A percentile compares a stretch with the other conserved stretches of the same genome.
Conservation (phyloP, 129 eudicot genomes). For the Rutidosis leptorrhynchoides region DNA sequence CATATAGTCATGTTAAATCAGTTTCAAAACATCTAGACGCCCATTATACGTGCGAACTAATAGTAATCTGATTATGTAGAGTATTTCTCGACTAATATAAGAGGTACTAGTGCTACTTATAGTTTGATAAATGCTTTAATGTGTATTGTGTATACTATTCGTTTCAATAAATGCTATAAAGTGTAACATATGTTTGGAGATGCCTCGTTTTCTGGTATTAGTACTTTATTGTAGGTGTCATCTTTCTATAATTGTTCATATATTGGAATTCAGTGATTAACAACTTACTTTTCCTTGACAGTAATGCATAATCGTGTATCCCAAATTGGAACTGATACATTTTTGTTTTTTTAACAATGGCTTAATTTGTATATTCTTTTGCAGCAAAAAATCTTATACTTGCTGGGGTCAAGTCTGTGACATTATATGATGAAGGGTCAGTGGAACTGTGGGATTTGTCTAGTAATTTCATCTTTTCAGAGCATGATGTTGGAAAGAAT, state of each 20-base stretch:
- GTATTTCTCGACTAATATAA: not conserved
- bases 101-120: not conserved
- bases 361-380: not conserved
- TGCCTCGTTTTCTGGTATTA: not conserved
- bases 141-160: not conserved
- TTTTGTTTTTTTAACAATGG: not conserved
- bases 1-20: not conserved
- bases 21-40: not conserved
- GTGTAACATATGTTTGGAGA: not conserved
- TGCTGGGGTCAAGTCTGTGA: slow-evolving; percentile 93
- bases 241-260: not conserved
- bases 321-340: not conserved
- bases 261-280: not conserved
- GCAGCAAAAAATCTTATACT: slow-evolving; percentile 87
- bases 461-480: slow-evolving; percentile 75
- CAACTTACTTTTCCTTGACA: not conserved
- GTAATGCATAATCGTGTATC: not conserved
- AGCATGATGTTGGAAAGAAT: slow-evolving; percentile 85
- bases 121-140: not conserved
- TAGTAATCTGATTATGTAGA: not conserved
- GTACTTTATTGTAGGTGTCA: not conserved
- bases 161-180: not conserved
- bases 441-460: slow-evolving; percentile 97
- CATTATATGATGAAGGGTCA: slow-evolving; percentile 84
- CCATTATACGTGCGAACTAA: not conserved